Evolutionary conservation across 306 rosid genomes (phyloP), one percentile per base, ranked within the genome.

Genomic region (Dalbergia oliveri): DNA sequence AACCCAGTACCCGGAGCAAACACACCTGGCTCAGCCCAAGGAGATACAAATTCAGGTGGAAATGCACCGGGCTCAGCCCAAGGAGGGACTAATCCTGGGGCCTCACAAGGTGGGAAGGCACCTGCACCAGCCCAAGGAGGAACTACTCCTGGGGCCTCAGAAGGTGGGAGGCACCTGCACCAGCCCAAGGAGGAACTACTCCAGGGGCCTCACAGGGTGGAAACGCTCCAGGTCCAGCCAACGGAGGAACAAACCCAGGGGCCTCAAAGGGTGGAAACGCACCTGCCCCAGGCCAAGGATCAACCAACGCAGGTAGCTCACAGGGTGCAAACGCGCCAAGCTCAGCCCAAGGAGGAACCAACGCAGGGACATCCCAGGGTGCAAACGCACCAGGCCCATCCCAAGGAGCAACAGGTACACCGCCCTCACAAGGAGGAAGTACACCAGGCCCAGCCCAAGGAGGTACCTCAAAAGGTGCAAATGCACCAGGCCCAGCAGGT

Each of bases 111-210:
- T 45, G 18, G 35, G 16, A 6, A 11, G 0, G 64, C 63, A 6
- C 84, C 88, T 1, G 49, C n/a, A 4, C 54, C 54, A 49, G 54
- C 54, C 4, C 54, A 49, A 11, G 54, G 54, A 13, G 56, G 56
- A 53, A n/a, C 58, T 0, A 53, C 0, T 45, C 34, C 57, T 4
- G n/a, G 16, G 1, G 3, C 57, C 6, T 50, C 57, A 50, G 1
- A 1, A 0, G 16, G 57, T 13, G 57, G 18, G n/a, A n/a, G n/a
- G n/a, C n/a, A n/a, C n/a, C n/a, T n/a, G 11, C 8, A 1, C 8
- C 69, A 2, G 11, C 80, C 0, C 53, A 39, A 66, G 35, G 50
- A 2, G 19, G 15, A 1, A 44, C 50, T 44, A 44, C 1, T 4
- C n/a, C 56, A 13, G 12, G 3, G 12, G 4, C 56, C 15, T 49